Percentiles rank a stretch among this genome's conserved stretches.
These are phyloP conservation scores for Alternaria sp. DNA, from an alignment of 2,329 filamentous ascomycete genomes.

Conservation along the genomic window DNA sequence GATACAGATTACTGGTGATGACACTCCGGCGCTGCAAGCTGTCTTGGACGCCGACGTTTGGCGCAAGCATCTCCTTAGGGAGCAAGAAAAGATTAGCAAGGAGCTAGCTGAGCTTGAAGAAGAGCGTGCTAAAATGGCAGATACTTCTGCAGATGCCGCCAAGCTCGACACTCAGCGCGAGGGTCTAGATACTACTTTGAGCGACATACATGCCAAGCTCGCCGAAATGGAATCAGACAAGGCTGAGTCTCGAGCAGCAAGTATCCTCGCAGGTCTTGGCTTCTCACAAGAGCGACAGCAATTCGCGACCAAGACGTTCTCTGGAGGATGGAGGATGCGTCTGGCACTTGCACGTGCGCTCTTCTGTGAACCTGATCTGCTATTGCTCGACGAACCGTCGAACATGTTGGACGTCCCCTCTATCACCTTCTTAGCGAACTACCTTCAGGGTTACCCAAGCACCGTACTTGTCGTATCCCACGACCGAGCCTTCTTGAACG, in stretches of 20 bases:
- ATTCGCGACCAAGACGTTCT: constrained; percentile 95
- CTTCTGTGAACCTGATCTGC: constrained; percentile 95
- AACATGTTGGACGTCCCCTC: constrained; percentile 99
- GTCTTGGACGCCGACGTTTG: constrained; percentile 98
- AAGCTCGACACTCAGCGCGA: constrained; percentile 88
- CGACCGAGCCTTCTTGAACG: constrained; percentile 98
- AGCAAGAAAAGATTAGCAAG: constrained; percentile 85
- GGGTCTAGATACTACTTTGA: constrained; percentile 87
- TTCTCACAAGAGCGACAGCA: constrained; percentile 95
- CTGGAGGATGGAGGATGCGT: constrained; percentile 99
- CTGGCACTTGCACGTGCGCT: constrained; percentile 91
- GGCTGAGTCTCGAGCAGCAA: constrained; percentile 92
- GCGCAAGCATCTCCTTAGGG: constrained; percentile 91
- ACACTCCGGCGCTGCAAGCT: constrained; percentile 92
- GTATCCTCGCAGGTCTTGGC: constrained; percentile 94
- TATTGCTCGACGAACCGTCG: constrained; percentile 97
- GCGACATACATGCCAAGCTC: constrained; percentile 89
- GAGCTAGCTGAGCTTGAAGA: constrained; percentile 80
- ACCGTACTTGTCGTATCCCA: constrained; percentile 97
- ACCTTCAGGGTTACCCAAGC: constrained; percentile 92
- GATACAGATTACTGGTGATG: constrained; percentile 84
- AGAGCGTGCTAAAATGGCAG: constrained; percentile 81
- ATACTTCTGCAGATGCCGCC: constrained; percentile 89
- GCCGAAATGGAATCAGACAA: constrained; percentile 99
- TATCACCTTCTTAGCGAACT: constrained; percentile 96